Conservation (phyloP, 352 stramenopile genomes). For the Phytopythium vexans region DNA sequence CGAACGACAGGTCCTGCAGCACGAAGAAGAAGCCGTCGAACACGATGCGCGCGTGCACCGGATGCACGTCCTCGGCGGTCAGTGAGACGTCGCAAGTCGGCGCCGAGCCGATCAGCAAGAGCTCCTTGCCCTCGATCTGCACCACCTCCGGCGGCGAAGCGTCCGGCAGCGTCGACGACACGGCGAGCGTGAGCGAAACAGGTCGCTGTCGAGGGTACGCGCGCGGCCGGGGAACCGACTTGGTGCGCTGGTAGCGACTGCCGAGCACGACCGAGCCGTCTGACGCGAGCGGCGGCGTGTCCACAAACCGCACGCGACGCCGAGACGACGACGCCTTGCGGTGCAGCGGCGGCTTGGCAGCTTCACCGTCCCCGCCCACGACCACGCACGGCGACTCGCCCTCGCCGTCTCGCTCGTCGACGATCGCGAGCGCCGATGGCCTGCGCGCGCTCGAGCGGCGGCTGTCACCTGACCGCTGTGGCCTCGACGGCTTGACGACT, state of each 20-base stretch:
- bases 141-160: constrained; percentile 6
- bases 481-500: too few relatives aligned
- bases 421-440: not conserved
- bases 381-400: constrained; percentile 4
- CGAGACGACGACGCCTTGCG: not conserved
- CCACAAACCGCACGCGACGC: constrained; percentile 24
- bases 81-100: constrained; percentile 53
- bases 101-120: constrained; percentile 58
- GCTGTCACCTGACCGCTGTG: not conserved
- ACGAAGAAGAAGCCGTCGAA: constrained; percentile 70
- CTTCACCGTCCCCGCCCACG: not conserved
- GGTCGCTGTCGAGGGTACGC: constrained; percentile 5
- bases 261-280: constrained; percentile 36
- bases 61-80: constrained; percentile 35
- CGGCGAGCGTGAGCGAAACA: constrained; percentile 6
- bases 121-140: constrained; percentile 12
- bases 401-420: constrained; percentile 2
- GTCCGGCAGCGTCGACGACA: constrained; percentile 2
- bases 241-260: constrained; percentile 46
- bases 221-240: constrained; percentile 1
- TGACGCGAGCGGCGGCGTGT: constrained; percentile 17
- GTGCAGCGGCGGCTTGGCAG: not conserved
- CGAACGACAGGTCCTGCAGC: constrained; percentile 69
- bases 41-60: constrained; percentile 53
- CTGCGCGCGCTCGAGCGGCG: not conserved